These are phyloP conservation scores for Dissoconium aciculare DNA, from an alignment of 2,329 filamentous ascomycete species.

Conservation along the genomic window DNA sequence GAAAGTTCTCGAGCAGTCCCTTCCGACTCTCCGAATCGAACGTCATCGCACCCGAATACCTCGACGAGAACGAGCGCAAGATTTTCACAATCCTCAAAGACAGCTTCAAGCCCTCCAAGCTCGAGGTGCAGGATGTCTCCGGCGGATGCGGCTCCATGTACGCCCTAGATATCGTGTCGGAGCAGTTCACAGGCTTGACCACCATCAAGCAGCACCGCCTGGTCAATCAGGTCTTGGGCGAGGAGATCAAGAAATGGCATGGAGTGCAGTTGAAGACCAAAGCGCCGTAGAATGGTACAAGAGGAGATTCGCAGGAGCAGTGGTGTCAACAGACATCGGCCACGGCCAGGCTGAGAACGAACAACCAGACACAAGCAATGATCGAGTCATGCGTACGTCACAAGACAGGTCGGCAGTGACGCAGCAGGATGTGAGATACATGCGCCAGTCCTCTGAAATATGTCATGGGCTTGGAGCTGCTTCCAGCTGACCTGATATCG, in stretches of 20 bases:
- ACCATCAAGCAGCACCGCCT: constrained; percentile 72
- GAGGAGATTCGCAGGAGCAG: too few relatives aligned
- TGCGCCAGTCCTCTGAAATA: too few relatives aligned
- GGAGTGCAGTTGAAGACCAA: constrained; percentile 66
- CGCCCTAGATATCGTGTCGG: constrained; percentile 60
- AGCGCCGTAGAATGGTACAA: constrained; percentile 25
- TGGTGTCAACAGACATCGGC: too few relatives aligned
- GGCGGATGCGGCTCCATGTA: constrained; percentile 83
- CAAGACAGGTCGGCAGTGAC: too few relatives aligned
- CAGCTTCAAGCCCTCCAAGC: constrained; percentile 28
- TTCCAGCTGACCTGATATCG: too few relatives aligned
- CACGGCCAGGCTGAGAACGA: too few relatives aligned
- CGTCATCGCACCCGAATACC: constrained; percentile 32
- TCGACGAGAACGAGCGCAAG: constrained; percentile 32
- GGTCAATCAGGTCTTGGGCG: constrained; percentile 59
- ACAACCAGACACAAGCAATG: too few relatives aligned
- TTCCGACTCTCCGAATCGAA: constrained; percentile 2
- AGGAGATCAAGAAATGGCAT: constrained; percentile 69
- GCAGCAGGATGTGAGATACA: too few relatives aligned
- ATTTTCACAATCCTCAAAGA: constrained; percentile 34
- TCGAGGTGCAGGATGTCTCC: constrained; percentile 58
- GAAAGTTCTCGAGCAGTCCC: too few relatives aligned
- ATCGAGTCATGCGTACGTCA: too few relatives aligned
- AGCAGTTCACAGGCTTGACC: constrained; percentile 52
- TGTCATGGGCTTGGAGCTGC: too few relatives aligned